phyloP scores from a whole-genome alignment of 306 rosid species.

The Begonia masoniana region DNA sequence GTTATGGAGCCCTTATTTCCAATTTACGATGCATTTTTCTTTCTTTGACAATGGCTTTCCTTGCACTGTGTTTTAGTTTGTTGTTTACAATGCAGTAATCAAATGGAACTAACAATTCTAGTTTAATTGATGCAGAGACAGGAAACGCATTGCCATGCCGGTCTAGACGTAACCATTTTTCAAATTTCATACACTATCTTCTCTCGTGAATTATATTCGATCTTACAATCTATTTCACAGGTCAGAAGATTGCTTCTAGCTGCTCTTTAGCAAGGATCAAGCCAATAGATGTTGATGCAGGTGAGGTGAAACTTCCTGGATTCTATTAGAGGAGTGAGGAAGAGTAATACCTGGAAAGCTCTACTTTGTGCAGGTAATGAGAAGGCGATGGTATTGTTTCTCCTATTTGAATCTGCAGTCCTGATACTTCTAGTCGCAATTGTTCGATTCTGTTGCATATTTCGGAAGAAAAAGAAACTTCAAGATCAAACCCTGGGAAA shows the following conservation, averaged over 20 bases:
- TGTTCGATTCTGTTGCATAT: slow-evolving; percentile 52
- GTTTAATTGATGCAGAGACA: slow-evolving; percentile 27
- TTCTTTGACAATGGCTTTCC: background rate
- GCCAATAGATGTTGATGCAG: slow-evolving; percentile 51
- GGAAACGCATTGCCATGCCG: slow-evolving; percentile 52
- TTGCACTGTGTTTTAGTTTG: background rate
- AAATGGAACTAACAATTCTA: background rate
- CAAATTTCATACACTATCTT: background rate
- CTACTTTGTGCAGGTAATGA: slow-evolving; percentile 30
- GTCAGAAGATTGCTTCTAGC: slow-evolving; percentile 45
- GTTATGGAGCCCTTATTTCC: too few relatives aligned
- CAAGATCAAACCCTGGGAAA: slow-evolving; percentile 43
- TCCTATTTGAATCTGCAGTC: slow-evolving; percentile 39
- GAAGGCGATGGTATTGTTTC: slow-evolving; percentile 45
- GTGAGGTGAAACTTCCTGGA: slow-evolving; percentile 21
- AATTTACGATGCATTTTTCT: too few relatives aligned
- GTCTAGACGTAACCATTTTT: slow-evolving; percentile 28
- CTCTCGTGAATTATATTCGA: background rate
- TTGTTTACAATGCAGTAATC: too few relatives aligned
- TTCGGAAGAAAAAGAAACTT: slow-evolving; percentile 66
- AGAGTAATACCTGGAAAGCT: background rate
- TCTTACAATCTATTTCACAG: slow-evolving; percentile 14
- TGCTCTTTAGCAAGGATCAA: slow-evolving; percentile 59
- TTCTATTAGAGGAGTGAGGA: background rate
- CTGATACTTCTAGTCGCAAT: slow-evolving; percentile 32